These are phyloP conservation scores for Hibiscus tridactylites DNA, from an alignment of 345 rosid genomes.

Conservation along the genomic window DNA sequence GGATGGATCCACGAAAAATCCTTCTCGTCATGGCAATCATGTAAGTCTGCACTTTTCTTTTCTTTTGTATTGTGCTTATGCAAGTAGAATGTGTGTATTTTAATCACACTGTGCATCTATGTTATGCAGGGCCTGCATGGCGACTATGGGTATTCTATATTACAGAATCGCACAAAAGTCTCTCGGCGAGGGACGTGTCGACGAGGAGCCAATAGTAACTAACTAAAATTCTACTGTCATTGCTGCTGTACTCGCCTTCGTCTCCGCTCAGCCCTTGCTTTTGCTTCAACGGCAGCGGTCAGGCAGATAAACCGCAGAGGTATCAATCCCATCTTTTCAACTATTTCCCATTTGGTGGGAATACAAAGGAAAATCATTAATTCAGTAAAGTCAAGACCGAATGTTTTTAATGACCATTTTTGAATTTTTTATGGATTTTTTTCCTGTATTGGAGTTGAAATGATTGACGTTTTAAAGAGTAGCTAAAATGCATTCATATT, in stretches of 20 bases:
- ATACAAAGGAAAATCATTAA: neutral
- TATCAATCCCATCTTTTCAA: neutral
- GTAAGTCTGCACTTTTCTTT: slow-evolving; percentile 33
- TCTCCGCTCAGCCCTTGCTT: slow-evolving; percentile 1
- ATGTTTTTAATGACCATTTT: neutral
- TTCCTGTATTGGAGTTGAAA: neutral
- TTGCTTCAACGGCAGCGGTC: neutral
- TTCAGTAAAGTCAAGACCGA: neutral
- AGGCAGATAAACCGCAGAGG: neutral
- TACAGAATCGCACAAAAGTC: slow-evolving; percentile 87
- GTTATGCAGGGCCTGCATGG: slow-evolving; percentile 88
- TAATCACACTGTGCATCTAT: neutral
- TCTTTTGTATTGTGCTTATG: neutral
- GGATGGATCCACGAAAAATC: slow-evolving; percentile 84
- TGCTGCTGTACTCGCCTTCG: neutral
- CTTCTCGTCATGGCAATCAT: slow-evolving; percentile 87
- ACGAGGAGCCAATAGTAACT: slow-evolving; percentile 54
- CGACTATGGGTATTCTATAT: slow-evolving; percentile 93
- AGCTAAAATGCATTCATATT: neutral
- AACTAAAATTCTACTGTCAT: neutral
- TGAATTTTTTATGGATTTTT: no score
- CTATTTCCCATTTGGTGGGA: neutral
- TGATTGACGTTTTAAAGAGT: neutral
- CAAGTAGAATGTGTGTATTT: neutral
- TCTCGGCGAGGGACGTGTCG: slow-evolving; percentile 41